A percentile compares a stretch with the other conserved stretches of the same genome.
These are phyloP conservation scores for Rhodomyrtus psidioides DNA, from an alignment of 441 rosid species.

Conservation along the genomic window DNA sequence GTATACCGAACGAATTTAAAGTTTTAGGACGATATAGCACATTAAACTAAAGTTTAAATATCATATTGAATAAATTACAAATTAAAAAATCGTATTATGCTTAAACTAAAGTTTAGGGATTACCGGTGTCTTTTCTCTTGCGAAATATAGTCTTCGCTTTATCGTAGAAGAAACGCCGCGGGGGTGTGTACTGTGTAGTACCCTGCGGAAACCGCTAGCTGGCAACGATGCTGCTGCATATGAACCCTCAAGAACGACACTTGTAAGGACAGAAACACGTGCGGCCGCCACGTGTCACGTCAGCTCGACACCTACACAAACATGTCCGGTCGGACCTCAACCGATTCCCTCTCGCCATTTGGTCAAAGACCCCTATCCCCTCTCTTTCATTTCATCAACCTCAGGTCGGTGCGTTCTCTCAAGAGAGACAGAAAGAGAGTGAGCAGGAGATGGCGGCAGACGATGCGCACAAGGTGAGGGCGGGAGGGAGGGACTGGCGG, in stretches of 20 bases:
- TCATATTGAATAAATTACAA: too few species aligned
- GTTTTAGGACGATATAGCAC: too few species aligned
- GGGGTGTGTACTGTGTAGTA: too few species aligned
- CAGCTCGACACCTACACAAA: not conserved
- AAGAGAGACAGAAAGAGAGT: not conserved
- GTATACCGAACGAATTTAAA: too few species aligned
- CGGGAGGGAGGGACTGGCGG: not conserved
- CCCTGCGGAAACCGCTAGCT: not conserved
- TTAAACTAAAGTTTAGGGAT: too few species aligned
- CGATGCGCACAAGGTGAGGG: not conserved
- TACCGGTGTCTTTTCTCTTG: too few species aligned
- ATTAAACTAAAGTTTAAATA: too few species aligned
- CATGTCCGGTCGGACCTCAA: not conserved
- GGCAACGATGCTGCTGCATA: not conserved
- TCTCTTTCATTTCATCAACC: not conserved
- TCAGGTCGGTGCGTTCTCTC: not conserved
- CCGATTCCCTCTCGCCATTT: not conserved
- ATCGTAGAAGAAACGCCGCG: not conserved
- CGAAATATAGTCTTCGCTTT: not conserved
- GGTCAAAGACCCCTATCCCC: not conserved
- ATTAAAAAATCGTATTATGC: too few species aligned
- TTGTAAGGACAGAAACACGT: not conserved
- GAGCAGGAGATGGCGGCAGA: not conserved
- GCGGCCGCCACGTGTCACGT: not conserved
- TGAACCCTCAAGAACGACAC: not conserved